Conservation (phyloP, 768 basidiomycete genomes). For the Cystobasidiopsis lactophilus region DNA sequence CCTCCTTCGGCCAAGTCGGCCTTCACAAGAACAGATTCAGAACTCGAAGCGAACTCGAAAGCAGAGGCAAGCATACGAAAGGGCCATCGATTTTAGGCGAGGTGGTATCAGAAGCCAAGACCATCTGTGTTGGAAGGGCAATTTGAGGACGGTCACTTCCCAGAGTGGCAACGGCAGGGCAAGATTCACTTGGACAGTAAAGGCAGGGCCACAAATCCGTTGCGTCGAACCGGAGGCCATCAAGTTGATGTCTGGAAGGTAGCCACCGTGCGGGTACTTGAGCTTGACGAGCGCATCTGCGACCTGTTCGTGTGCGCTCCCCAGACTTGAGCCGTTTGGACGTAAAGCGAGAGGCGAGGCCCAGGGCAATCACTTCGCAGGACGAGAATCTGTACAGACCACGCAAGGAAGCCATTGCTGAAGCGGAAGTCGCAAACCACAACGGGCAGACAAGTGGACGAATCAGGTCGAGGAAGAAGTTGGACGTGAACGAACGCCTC, state of each 20-base stretch:
- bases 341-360: too few species aligned
- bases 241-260: slow-evolving; percentile 34
- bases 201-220: slow-evolving; percentile 52
- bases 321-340: too few species aligned
- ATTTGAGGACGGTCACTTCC: neutral
- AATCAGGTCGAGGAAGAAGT: too few species aligned
- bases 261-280: slow-evolving; percentile 44
- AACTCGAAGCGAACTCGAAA: neutral
- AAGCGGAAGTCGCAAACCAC: too few species aligned
- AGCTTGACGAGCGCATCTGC: slow-evolving; percentile 77
- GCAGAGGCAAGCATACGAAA: slow-evolving; percentile 39
- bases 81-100: slow-evolving; percentile 47
- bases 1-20: slow-evolving; percentile 43
- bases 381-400: too few species aligned
- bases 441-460: too few species aligned
- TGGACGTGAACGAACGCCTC: too few species aligned
- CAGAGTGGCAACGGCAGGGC: too few species aligned
- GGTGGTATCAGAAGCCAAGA: slow-evolving; percentile 34
- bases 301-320: too few species aligned
- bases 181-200: slow-evolving; percentile 41
- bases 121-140: slow-evolving; percentile 32
- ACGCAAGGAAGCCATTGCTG: too few species aligned
- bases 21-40: slow-evolving; percentile 8
- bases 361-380: too few species aligned
- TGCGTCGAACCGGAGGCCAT: neutral